These are phyloP conservation scores for Nigrospora osmanthi DNA, from an alignment of 2,329 filamentous ascomycete genomes.

Conservation along the genomic window DNA sequence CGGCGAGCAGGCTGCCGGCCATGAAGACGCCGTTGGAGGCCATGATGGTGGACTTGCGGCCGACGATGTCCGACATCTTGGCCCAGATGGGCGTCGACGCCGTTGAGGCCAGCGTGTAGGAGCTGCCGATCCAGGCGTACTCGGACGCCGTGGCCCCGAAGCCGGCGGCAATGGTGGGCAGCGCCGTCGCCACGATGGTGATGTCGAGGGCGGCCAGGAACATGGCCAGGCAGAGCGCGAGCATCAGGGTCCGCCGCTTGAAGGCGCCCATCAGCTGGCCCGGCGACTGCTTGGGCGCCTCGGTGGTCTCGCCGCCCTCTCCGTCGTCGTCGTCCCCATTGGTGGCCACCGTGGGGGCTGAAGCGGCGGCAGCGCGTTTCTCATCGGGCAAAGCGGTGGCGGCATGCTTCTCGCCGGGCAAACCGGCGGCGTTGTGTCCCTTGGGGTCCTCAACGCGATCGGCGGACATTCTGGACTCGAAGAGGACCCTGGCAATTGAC, in stretches of 20 bases:
- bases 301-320: neutral
- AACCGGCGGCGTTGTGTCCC: no score
- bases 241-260: conserved; percentile 1
- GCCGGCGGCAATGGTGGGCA: conserved; percentile 37
- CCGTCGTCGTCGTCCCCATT: no score
- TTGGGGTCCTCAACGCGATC: no score
- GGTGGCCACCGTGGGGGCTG: no score
- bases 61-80: conserved; percentile 32
- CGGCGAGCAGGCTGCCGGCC: conserved; percentile 26
- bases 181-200: conserved; percentile 39
- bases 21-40: conserved; percentile 25
- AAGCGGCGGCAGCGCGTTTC: no score
- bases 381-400: no score
- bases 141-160: conserved; percentile 43
- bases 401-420: no score
- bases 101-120: conserved; percentile 53
- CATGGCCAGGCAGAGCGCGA: conserved; percentile 3
- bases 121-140: conserved; percentile 60
- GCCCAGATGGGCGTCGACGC: conserved; percentile 53
- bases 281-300: neutral
- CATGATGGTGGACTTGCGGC: conserved; percentile 29
- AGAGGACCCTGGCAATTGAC: no score
- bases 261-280: conserved; percentile 1
- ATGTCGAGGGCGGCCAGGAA: conserved; percentile 4
- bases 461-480: no score